These are phyloP conservation scores for Arthrobotrys musiformis DNA, from an alignment of 2,329 filamentous ascomycete species.

Conservation along the genomic window DNA sequence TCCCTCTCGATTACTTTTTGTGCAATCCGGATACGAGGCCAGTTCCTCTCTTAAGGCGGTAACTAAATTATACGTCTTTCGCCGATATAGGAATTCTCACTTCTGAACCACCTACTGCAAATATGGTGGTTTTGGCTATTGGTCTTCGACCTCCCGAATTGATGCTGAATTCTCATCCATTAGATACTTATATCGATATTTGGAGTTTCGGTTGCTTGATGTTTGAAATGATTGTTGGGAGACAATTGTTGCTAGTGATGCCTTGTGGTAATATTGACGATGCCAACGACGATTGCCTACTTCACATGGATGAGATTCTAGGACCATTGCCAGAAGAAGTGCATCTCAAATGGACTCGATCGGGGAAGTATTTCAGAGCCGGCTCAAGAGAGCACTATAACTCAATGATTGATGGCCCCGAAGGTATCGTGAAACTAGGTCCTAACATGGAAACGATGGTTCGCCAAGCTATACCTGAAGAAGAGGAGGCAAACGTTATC, in stretches of 20 bases:
- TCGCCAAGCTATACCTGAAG: conserved; percentile 1
- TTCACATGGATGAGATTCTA: conserved; percentile 55
- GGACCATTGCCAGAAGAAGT: conserved; percentile 50
- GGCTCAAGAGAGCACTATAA: conserved; percentile 25
- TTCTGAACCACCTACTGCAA: background rate
- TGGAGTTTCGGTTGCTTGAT: conserved; percentile 58
- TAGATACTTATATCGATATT: conserved; percentile 52
- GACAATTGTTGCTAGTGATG: background rate
- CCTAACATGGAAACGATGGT: conserved; percentile 1
- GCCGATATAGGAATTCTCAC: background rate
- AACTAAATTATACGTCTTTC: conserved; percentile 7
- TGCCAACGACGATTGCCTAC: conserved; percentile 20
- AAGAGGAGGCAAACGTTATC: conserved; percentile 6
- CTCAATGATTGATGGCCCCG: background rate
- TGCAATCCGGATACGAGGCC: no score
- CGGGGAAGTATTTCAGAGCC: conserved; percentile 37
- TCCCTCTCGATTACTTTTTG: no score
- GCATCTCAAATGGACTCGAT: conserved; percentile 46
- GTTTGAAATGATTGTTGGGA: conserved; percentile 17
- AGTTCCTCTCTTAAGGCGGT: background rate
- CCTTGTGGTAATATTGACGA: background rate
- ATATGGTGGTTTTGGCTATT: background rate
- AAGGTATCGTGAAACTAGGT: background rate
- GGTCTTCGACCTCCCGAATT: conserved; percentile 17
- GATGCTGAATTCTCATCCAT: conserved; percentile 9